Conservation (phyloP, 495 filamentous ascomycete genomes). For the Xylaria sp. region DNA sequence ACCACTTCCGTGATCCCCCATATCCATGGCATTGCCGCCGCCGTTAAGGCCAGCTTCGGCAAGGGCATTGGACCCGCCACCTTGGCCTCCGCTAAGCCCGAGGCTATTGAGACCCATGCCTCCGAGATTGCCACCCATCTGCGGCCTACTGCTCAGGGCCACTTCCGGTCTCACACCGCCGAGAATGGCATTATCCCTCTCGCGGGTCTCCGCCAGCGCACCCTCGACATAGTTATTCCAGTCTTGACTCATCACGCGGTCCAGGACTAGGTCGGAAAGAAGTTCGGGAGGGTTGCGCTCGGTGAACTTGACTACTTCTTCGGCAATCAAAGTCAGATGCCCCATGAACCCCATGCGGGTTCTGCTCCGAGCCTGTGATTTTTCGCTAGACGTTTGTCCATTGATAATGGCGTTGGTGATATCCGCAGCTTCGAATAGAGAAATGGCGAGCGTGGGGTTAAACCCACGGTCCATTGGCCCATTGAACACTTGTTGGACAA, state of each 20-base stretch:
- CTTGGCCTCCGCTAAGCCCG: slow-evolving; percentile 61
- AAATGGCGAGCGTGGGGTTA: slow-evolving; percentile 90
- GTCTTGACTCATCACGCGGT: slow-evolving; percentile 82
- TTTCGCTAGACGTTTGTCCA: slow-evolving; percentile 86
- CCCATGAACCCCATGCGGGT: slow-evolving; percentile 99
- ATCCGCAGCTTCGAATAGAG: slow-evolving; percentile 86
- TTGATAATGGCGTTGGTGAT: slow-evolving; percentile 92
- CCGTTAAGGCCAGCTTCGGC: slow-evolving; percentile 76
- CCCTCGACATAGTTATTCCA: slow-evolving; percentile 98
- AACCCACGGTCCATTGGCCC: slow-evolving; percentile 96
- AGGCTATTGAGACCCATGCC: slow-evolving; percentile 51
- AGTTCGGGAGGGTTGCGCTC: slow-evolving; percentile 91
- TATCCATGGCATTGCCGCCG: slow-evolving; percentile 66
- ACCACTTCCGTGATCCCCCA: slow-evolving; percentile 69
- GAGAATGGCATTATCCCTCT: slow-evolving; percentile 98
- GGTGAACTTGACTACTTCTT: slow-evolving; percentile 98
- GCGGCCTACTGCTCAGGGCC: slow-evolving; percentile 60
- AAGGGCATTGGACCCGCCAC: slow-evolving; percentile 69
- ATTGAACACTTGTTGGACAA: slow-evolving; percentile 99
- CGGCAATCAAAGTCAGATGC: slow-evolving; percentile 94
- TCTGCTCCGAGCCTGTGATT: slow-evolving; percentile 77
- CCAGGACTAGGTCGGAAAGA: slow-evolving; percentile 81
- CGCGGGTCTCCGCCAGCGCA: slow-evolving; percentile 89
- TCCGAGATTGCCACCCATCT: slow-evolving; percentile 51
- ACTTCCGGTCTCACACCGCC: slow-evolving; percentile 93